A percentile compares a stretch with the other conserved stretches of the same genome.
These are phyloP conservation scores for Blastobotrys capitulatus DNA, from an alignment of 1,139 yeast species.

Conservation along the genomic window DNA sequence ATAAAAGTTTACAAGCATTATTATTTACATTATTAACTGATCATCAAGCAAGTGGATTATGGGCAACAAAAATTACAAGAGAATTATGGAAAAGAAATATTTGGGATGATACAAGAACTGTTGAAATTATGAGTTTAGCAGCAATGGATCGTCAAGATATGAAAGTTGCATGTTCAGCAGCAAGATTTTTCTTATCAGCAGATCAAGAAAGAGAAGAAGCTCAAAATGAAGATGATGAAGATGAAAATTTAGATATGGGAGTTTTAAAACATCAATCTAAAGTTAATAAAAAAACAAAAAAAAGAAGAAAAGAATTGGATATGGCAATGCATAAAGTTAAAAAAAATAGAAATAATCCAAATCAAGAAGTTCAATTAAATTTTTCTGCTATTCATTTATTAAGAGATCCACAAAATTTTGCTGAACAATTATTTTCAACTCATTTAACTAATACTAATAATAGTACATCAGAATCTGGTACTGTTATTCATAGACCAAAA, in stretches of 20 bases:
- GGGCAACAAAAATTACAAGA: slow-evolving; percentile 95
- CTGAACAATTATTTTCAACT: slow-evolving; percentile 68
- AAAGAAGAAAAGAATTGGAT: slow-evolving; percentile 73
- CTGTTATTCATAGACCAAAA: slow-evolving; percentile 30
- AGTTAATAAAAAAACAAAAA: slow-evolving; percentile 76
- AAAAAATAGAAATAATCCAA: slow-evolving; percentile 46
- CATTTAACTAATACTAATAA: slow-evolving; percentile 63
- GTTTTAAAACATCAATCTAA: slow-evolving; percentile 74
- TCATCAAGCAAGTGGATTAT: slow-evolving; percentile 64
- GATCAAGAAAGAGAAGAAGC: slow-evolving; percentile 92
- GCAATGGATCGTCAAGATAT: slow-evolving; percentile 72
- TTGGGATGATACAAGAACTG: slow-evolving; percentile 96
- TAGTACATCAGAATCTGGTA: slow-evolving; percentile 9
- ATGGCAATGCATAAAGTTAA: slow-evolving; percentile 63
- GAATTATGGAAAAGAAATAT: slow-evolving; percentile 96
- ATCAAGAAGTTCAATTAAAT: slow-evolving; percentile 58
- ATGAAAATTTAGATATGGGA: slow-evolving; percentile 40
- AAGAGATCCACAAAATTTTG: slow-evolving; percentile 97
- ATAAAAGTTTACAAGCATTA: slow-evolving; percentile 85
- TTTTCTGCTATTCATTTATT: slow-evolving; percentile 90
- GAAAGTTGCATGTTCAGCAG: slow-evolving; percentile 88
- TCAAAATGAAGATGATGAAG: slow-evolving; percentile 63
- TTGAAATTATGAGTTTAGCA: slow-evolving; percentile 95
- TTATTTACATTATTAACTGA: slow-evolving; percentile 73
- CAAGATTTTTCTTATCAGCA: slow-evolving; percentile 85